A percentile compares a stretch with the other conserved stretches of the same genome.
Evolutionary conservation across 179 eudicot genomes (phyloP).

Genomic region (Silene coronaria): DNA sequence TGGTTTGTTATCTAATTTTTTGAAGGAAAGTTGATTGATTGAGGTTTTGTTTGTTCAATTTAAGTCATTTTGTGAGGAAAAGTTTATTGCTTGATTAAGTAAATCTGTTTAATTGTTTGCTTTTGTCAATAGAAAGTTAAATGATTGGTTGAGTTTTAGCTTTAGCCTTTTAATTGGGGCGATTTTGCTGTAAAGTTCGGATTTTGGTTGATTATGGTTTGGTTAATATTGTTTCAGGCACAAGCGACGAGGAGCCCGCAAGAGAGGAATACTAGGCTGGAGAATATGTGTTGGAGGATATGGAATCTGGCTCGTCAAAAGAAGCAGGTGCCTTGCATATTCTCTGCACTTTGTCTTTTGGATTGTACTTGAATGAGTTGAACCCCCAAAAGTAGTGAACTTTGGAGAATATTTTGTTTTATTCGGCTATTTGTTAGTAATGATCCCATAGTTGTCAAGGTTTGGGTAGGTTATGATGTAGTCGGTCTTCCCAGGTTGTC

Average conservation of each 20-base stretch:
- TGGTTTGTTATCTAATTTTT: neutral
- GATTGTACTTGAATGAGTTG: neutral
- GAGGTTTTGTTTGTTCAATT: neutral
- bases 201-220: neutral
- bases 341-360: neutral
- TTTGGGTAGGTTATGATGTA: neutral
- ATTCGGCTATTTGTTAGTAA: neutral
- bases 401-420: neutral
- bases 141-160: neutral
- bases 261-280: conserved; percentile 43
- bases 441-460: neutral
- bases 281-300: conserved; percentile 50
- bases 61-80: neutral
- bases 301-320: conserved; percentile 52
- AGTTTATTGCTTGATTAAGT: neutral
- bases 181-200: neutral
- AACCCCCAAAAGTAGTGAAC: neutral
- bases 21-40: neutral
- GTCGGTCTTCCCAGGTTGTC: neutral
- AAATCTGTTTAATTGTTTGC: neutral
- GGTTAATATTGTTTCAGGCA: conserved; percentile 27
- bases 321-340: conserved; percentile 34
- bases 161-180: neutral
- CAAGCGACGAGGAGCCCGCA: conserved; percentile 43
- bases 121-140: neutral